Conservation (phyloP, 1,284 basidiomycete species). For the Ustilago trichophora region DNA sequence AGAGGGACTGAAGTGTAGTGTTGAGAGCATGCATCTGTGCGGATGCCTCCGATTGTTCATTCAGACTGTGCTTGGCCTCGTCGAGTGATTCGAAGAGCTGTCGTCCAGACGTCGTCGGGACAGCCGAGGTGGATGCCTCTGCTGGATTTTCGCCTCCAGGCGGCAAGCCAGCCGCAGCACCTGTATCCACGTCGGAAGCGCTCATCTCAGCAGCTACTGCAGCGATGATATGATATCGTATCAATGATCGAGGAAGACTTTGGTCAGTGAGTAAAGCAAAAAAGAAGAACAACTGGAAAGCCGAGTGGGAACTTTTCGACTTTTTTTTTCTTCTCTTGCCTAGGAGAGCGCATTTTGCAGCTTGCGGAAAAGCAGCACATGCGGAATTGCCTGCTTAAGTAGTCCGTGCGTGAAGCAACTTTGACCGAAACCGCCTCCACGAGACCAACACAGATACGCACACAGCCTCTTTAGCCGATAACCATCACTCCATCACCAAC, state of each 20-base stretch:
- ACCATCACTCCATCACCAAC: not conserved
- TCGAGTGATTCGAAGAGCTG: conserved; percentile 23
- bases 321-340: no score
- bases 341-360: no score
- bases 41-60: conserved; percentile 2
- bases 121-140: conserved; percentile 18
- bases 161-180: not conserved
- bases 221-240: no score
- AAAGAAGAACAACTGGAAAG: not conserved
- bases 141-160: not conserved
- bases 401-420: conserved; percentile 31
- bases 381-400: conserved; percentile 6
- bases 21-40: conserved; percentile 30
- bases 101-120: not conserved
- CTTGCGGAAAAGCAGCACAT: not conserved
- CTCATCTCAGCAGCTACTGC: not conserved
- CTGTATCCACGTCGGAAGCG: conserved; percentile 6
- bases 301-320: not conserved
- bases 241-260: not conserved
- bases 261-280: no score
- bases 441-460: conserved; percentile 26
- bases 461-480: not conserved
- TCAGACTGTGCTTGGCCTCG: conserved; percentile 17
- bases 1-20: conserved; percentile 30
- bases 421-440: conserved; percentile 11